phyloP scores from a whole-genome alignment of 2,329 filamentous ascomycete genomes.

The Septoria petroselini region DNA sequence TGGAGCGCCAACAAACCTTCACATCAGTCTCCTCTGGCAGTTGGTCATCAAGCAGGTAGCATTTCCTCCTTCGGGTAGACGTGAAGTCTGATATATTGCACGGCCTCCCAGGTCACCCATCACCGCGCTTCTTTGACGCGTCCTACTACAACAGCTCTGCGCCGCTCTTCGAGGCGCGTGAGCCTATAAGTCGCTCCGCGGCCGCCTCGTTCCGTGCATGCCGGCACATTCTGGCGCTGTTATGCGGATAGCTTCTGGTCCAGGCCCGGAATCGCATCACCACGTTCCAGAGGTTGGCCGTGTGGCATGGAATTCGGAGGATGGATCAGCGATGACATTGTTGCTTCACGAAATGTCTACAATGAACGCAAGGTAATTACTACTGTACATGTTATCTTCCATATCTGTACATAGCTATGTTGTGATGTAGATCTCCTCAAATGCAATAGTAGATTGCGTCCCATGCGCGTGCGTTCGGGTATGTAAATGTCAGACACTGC shows the following conservation, averaged over 20 bases:
- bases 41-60: too few relatives aligned
- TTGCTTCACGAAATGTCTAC: too few relatives aligned
- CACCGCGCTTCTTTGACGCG: background rate
- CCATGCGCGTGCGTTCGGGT: too few relatives aligned
- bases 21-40: background rate
- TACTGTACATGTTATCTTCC: background rate
- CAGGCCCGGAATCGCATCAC: too few relatives aligned
- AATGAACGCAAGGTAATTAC: background rate
- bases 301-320: background rate
- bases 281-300: too few relatives aligned
- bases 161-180: background rate
- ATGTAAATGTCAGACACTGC: constrained; percentile 6
- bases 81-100: background rate
- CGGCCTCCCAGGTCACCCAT: background rate
- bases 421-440: background rate
- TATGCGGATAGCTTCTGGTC: too few relatives aligned
- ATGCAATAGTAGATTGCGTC: constrained; percentile 6
- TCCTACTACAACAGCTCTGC: background rate
- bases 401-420: background rate
- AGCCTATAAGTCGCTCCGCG: background rate
- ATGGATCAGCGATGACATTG: background rate
- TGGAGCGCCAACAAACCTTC: background rate
- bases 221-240: background rate
- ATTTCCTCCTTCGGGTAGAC: background rate
- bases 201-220: background rate